Evolutionary conservation across 2,329 filamentous ascomycete genomes (phyloP).

Genomic region (Didymella pomorum): DNA sequence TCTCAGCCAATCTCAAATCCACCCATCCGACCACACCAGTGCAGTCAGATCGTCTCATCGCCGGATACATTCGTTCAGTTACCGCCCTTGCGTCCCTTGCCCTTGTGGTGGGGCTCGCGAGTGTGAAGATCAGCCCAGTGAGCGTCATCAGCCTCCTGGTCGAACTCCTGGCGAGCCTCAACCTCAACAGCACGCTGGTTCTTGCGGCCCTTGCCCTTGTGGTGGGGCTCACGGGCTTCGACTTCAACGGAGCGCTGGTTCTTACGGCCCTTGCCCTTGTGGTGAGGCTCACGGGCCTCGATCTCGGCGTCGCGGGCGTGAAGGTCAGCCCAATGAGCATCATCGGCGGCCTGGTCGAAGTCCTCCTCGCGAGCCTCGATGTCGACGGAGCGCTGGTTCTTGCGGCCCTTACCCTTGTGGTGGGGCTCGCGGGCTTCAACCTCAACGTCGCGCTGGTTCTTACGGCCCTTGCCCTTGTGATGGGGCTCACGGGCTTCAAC

Average conservation of each 20-base stretch:
- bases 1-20: background rate
- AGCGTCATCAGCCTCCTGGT: conserved; percentile 24
- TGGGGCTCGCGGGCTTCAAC: conserved; percentile 10
- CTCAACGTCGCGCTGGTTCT: background rate
- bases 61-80: background rate
- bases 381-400: conserved; percentile 23
- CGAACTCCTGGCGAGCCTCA: conserved; percentile 6
- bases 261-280: conserved; percentile 24
- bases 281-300: conserved; percentile 19
- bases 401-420: conserved; percentile 24
- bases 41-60: conserved; percentile 1
- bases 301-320: conserved; percentile 2
- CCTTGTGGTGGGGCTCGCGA: conserved; percentile 33
- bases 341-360: background rate
- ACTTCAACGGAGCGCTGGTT: background rate
- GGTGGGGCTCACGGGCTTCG: conserved; percentile 15
- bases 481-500: conserved; percentile 18
- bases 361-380: conserved; percentile 1
- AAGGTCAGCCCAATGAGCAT: background rate
- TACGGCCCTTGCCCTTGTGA: conserved; percentile 23
- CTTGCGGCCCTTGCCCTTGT: conserved; percentile 23
- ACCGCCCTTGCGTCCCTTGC: conserved; percentile 19
- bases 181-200: conserved; percentile 10
- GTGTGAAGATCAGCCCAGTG: conserved; percentile 17
- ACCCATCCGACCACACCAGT: conserved; percentile 11